Conservation (phyloP, 768 basidiomycete genomes). For the Suillus subalutaceus region DNA sequence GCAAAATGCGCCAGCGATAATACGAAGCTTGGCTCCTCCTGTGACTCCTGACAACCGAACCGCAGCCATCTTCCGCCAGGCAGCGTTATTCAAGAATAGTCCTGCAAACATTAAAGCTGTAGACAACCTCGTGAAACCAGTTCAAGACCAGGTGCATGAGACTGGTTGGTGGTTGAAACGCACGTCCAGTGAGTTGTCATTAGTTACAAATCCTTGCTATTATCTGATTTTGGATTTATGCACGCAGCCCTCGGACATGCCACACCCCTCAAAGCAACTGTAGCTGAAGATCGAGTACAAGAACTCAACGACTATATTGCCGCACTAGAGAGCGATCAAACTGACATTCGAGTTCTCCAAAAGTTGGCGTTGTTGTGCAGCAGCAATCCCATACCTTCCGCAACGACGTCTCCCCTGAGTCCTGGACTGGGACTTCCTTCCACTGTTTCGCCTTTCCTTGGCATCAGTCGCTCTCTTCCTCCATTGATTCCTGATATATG, state of each 20-base stretch:
- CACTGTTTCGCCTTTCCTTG: conserved; percentile 61
- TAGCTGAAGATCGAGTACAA: conserved; percentile 43
- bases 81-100: conserved; percentile 81
- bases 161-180: conserved; percentile 86
- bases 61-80: conserved; percentile 66
- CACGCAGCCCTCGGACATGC: conserved; percentile 46
- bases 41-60: conserved; percentile 68
- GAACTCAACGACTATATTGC: conserved; percentile 58
- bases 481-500: conserved; percentile 64
- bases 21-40: conserved; percentile 44
- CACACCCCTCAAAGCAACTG: conserved; percentile 43
- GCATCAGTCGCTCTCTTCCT: conserved; percentile 38
- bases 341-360: conserved; percentile 59
- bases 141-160: conserved; percentile 69
- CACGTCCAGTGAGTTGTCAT: conserved; percentile 57
- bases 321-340: conserved; percentile 55
- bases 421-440: conserved; percentile 52
- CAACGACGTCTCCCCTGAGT: conserved; percentile 53
- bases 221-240: conserved; percentile 16
- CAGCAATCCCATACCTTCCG: conserved; percentile 51
- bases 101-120: conserved; percentile 57
- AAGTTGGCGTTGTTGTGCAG: conserved; percentile 66
- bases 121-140: conserved; percentile 67
- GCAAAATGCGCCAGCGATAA: conserved; percentile 36
- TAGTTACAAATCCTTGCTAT: background rate